Evolutionary conservation across 176 grass and related monocot species (phyloP).

Genomic region (Oryza coarctata): DNA sequence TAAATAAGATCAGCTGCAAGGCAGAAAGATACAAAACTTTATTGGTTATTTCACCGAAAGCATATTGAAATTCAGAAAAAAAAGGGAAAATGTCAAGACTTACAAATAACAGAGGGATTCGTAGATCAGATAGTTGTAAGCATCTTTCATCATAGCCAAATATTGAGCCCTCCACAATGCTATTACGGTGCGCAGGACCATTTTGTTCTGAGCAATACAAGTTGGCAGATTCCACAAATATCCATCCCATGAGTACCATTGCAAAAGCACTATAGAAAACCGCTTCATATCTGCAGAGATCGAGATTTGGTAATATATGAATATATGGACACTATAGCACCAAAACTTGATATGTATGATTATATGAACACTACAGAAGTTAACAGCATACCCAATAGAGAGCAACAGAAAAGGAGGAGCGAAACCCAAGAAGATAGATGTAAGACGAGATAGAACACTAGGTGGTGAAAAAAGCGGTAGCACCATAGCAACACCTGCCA

Average conservation of each 20-base stretch:
- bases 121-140: constrained; percentile 74
- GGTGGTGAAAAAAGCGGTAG: constrained; percentile 77
- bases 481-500: constrained; percentile 72
- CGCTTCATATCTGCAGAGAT: constrained; percentile 80
- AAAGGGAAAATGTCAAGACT: constrained; percentile 33
- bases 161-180: constrained; percentile 39
- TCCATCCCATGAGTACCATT: constrained; percentile 86
- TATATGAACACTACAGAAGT: constrained; percentile 27
- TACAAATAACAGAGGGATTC: constrained; percentile 94
- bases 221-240: constrained; percentile 75
- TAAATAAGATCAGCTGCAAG: constrained; percentile 86
- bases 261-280: constrained; percentile 90
- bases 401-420: constrained; percentile 91
- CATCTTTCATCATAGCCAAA: constrained; percentile 65
- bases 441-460: constrained; percentile 88
- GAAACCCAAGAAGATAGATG: constrained; percentile 95
- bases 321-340: constrained; percentile 18
- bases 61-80: constrained; percentile 1
- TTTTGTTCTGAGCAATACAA: constrained; percentile 61
- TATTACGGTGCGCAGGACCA: constrained; percentile 36
- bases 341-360: not conserved
- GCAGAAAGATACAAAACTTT: constrained; percentile 20
- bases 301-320: constrained; percentile 1
- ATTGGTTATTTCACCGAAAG: constrained; percentile 4
- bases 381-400: constrained; percentile 77